phyloP scores from a whole-genome alignment of 371 early-diverging fungal species.

The Mitosporidium daphniae region DNA sequence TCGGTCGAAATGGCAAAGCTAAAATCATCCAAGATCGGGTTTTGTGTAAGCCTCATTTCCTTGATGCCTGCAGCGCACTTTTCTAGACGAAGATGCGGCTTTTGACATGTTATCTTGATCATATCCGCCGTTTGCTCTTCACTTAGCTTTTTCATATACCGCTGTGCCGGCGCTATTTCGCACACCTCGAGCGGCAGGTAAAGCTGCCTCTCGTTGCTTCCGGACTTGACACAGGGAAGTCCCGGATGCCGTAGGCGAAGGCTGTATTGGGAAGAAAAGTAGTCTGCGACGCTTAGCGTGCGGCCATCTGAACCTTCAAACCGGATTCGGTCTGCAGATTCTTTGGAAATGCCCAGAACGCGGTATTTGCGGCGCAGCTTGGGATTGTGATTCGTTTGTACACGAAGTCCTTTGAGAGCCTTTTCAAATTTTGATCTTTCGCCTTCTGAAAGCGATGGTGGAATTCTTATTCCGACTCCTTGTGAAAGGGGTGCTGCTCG shows the following conservation, averaged over 20 bases:
- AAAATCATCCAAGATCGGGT: conserved; percentile 8
- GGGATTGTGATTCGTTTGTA: conserved; percentile 23
- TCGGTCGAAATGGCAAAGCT: conserved; percentile 17
- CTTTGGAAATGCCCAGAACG: conserved; percentile 17
- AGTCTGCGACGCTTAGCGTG: conserved; percentile 26
- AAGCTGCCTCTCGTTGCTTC: conserved; percentile 6
- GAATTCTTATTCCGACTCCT: too few species aligned
- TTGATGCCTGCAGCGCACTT: conserved; percentile 10
- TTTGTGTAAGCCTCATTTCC: not conserved
- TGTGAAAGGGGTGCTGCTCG: too few species aligned
- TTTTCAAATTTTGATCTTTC: too few species aligned
- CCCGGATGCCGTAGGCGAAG: conserved; percentile 21
- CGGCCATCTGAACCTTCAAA: too few species aligned
- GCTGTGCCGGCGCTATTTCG: conserved; percentile 12
- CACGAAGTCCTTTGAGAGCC: conserved; percentile 18
- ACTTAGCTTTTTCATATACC: conserved; percentile 4
- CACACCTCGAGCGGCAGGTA: conserved; percentile 58
- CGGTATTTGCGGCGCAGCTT: conserved; percentile 21
- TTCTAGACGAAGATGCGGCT: conserved; percentile 17
- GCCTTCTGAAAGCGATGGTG: too few species aligned
- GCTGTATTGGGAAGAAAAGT: conserved; percentile 24
- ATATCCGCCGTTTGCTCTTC: conserved; percentile 34
- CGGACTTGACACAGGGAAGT: conserved; percentile 43
- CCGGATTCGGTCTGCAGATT: conserved; percentile 18
- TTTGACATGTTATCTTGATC: conserved; percentile 45